These are phyloP conservation scores for Globisporangium uncinulatum DNA, from an alignment of 352 stramenopile species.

Conservation along the genomic window DNA sequence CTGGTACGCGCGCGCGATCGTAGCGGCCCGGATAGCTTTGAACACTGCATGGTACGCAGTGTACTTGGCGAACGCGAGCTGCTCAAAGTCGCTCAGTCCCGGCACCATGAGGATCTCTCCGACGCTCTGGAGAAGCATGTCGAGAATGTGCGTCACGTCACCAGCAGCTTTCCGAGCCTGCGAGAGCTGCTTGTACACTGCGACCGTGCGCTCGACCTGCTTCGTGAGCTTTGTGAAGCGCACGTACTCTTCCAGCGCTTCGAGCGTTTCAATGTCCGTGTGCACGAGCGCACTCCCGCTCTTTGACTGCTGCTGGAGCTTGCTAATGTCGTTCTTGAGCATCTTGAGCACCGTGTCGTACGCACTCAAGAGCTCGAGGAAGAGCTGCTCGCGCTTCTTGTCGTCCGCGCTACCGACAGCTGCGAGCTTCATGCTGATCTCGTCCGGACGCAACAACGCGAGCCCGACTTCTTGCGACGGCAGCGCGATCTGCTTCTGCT, in stretches of 20 bases:
- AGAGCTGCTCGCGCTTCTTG: constrained; percentile 65
- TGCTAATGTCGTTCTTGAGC: constrained; percentile 57
- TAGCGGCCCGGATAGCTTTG: constrained; percentile 51
- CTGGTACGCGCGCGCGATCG: constrained; percentile 64
- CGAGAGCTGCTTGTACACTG: constrained; percentile 66
- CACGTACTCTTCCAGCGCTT: constrained; percentile 67
- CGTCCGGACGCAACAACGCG: constrained; percentile 64
- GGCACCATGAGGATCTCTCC: constrained; percentile 72
- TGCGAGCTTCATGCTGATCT: constrained; percentile 59
- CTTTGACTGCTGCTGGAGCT: constrained; percentile 73
- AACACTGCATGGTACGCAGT: constrained; percentile 68
- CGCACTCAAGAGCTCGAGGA: constrained; percentile 63
- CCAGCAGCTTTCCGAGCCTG: constrained; percentile 32
- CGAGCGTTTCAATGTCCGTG: constrained; percentile 61
- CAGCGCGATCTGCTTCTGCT: constrained; percentile 67
- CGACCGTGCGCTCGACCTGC: constrained; percentile 60
- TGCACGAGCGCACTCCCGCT: constrained; percentile 66
- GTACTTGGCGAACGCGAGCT: constrained; percentile 49
- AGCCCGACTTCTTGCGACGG: constrained; percentile 68
- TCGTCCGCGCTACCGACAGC: constrained; percentile 31
- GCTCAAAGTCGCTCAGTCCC: constrained; percentile 44
- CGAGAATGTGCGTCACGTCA: constrained; percentile 73
- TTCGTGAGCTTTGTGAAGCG: constrained; percentile 70
- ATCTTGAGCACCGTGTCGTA: constrained; percentile 67
- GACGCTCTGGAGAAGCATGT: constrained; percentile 80